Evolutionary conservation across 2,329 filamentous ascomycete genomes (phyloP), one percentile per base, ranked within the genome.

Genomic region (Emericellopsis cladophorae): DNA sequence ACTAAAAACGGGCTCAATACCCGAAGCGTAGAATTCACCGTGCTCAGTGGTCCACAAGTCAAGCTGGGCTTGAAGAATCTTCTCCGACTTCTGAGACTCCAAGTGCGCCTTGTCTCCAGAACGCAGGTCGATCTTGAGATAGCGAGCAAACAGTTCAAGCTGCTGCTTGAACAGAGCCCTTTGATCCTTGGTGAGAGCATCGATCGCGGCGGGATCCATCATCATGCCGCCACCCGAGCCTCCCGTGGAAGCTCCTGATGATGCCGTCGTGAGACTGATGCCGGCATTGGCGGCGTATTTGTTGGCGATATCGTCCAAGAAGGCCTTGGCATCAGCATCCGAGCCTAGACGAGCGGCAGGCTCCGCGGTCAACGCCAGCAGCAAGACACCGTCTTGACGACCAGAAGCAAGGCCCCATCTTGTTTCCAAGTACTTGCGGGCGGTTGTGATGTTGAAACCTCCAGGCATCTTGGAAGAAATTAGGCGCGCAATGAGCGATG

Each of bases 381-480:
- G 69, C 45, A 98, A 70, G 38, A 85, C 85, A 52, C 89, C 88
- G 58, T 98, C 92, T 59, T 98, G 92, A 54, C 92, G 76, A 23
- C 92, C 92, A 21, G 81, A 58, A 4, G 73, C 86, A 43, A 98
- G 69, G 42, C 92, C 92, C 88, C 90, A 98, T 61, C 87, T 77
- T 14, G 84, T 87, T 67, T 95, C 90, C 36, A 98, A 68, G 57
- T 98, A 93, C 66, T 98, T 98, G 55, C 92, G 79, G 37, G 93
- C 86, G 11, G 87, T 75, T 55, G 90, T 96, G 61, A 96, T 96
- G 62, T 96, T 98, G 77, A 98, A 98, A 46, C 92, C 92, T 68
- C 90, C 92, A 37, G 92, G 92, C 92, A 98, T 98, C 68, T 98
- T 98, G 24, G 92, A 95, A 2, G 92, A 96, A 35, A 98, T 92